Base-by-base conservation (phyloP, 495 filamentous ascomycete species). In the Lasiosphaeriaceae sp. region DNA sequence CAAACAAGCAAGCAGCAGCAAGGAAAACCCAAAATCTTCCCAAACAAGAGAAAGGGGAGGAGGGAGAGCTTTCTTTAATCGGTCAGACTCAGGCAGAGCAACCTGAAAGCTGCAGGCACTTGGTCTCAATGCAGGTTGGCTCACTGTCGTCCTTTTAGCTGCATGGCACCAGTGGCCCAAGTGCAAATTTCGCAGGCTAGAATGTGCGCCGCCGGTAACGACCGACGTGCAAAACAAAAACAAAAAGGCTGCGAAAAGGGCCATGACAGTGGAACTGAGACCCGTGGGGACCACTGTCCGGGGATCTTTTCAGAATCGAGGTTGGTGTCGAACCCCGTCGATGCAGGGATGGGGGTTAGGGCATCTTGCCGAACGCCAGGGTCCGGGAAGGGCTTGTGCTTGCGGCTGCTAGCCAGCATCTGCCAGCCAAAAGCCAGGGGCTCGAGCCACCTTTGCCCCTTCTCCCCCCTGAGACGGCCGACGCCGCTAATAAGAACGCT, bases 161-260 rank as follows among this genome's bases (percentile, higher is more conserved):
- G 64, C 64, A 67, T 64, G 56, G 57, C 64, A 55, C 58, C 61
- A 66, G 61, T 37, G 56, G 44, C 35, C 54, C 48, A 58, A 52
- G 47, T 43, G 56, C 61, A 45, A 55, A 55, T 59, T 59, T 59
- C 44, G 39, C 37, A 16, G 7, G 47, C 46, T 11, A 26, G n/a
- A n/a, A 31, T 4, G 26, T 31, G 54, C 24, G 41, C 31, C 52
- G 54, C 29, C 46, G 47, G 55, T 26, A 41, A 14, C 31, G 37
- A 34, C n/a, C n/a, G n/a, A n/a, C 29, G 34, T 44, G 34, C 26
- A 37, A 3, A 54, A 52, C 47, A 47, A 47, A 39, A 55, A 56
- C 47, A 35, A 14, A 47, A 54, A 29, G 43, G 24, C 41, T 22
- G 23, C 23, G 24, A 54, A 54, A n/a, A 46, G 37, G 20, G 51